Base-by-base conservation (phyloP, 1,139 yeast genomes). In the Pichia cactophila region DNA sequence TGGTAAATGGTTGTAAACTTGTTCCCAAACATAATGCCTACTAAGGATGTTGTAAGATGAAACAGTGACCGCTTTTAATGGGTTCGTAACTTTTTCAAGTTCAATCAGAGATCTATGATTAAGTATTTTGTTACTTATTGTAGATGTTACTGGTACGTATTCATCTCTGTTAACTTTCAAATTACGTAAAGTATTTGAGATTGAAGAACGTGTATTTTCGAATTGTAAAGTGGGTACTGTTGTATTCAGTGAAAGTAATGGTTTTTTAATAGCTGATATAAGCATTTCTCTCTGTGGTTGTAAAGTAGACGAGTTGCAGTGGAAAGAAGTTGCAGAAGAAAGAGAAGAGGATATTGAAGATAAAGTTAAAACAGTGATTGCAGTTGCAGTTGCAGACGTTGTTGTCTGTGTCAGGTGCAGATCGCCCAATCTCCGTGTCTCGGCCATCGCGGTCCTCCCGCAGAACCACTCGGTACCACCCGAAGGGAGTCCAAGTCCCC, bases 11-110 rank as follows among this genome's bases (percentile, higher is more conserved):
- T 72, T 69, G 58, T 77, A 80, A 5, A 79, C 77, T 48, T 70
- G 72, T 3, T 75, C 74, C 84, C 84, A 79, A 62, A 77, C 64
- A 53, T 79, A 80, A 48, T 78, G 78, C 42, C 78, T 77, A 4
- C 78, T 76, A 35, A 80, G 63, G 53, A 79, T 65, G 58, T 80
- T 80, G 59, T 74, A 79, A 2, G 81, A 71, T 58, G 78, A 65
- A 4, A 75, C 65, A 0, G 72, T 63, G 35, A 75, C 44, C 4
- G 51, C 41, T n/a, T 51, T 45, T 9, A 41, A 23, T 4, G 52
- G 43, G 26, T 45, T 41, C 4, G 16, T 33, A 14, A 48, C 48
- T 1, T 45, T 31, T 9, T 42, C 28, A 2, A 57, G 28, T 14
- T 50, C 36, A 12, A 56, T 31, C 7, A 56, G 11, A 8, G 49